Evolutionary conservation across 352 stramenopile genomes (phyloP), one percentile per base, ranked within the genome.

Genomic region (Elongisporangium anandrum): DNA sequence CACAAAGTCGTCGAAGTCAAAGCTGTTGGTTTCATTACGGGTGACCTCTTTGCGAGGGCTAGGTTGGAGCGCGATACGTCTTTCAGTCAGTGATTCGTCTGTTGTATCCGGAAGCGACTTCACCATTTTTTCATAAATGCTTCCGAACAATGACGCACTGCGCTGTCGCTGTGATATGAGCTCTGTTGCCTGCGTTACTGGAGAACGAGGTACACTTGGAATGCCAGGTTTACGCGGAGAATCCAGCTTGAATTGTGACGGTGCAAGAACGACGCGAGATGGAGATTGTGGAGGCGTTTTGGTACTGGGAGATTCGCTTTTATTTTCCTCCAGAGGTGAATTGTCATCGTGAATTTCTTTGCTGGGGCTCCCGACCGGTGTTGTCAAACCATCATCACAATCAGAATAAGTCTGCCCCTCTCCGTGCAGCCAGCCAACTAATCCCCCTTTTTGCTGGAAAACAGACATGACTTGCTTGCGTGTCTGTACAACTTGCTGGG

Each of bases 351-450:
- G 34, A 4, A 45, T 15, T 45, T 45, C 34, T 45, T 45, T 45
- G 12, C 34, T 45, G 9, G 34, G 34, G 34, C 34, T 45, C 12
- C 34, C 34, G 13, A 65, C 0, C 8, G 29, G 38, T 65, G 47
- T 12, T 60, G 59, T 0, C 19, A 48, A 54, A 20, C 34, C 61
- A 12, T 52, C 58, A 13, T 52, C 34, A 4, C 34, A 45, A 45
- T 45, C 34, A 16, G 9, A 12, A n/a, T 38, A 52, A 15, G 52
- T 45, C 3, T 57, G 57, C 20, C 64, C 59, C n/a, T 87, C 79
- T n/a, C 77, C 79, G 39, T 89, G 79, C 2, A 89, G 63, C 79
- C 79, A 89, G 12, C 79, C 54, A 0, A 87, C 79, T 3, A 89
- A 56, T 6, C 79, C 79, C n/a, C 79, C 79, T 63, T 81, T 82